Evolutionary conservation across 768 basidiomycete species (phyloP), one percentile per base, ranked within the genome.

Genomic region (Auriscalpium orientale): DNA sequence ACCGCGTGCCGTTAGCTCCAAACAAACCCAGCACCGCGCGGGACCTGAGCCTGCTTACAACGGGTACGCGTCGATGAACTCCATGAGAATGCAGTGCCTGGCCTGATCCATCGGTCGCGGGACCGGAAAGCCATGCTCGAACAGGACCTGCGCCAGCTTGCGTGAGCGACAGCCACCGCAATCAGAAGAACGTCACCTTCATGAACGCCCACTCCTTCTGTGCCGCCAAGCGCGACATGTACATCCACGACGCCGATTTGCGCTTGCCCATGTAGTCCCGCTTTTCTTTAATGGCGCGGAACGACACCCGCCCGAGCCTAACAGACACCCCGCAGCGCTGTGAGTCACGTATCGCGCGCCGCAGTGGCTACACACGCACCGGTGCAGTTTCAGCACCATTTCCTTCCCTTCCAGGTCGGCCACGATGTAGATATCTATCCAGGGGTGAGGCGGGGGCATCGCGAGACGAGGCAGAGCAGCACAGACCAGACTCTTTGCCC

Each of bases 191-290:
- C 28, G 44, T 21, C 22, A 92, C 95, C 79, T 97, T 98, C 91
- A 99, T 95, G 70, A 98, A 99, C 1, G 91, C 92, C 82, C 86
- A 99, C 68, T 99, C 97, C 67, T 98, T 98, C 73, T 95, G 88
- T 9, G 97, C 97, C 16, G 95, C 88, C 47, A 99, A 72, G 20
- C 97, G 82, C 20, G 92, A 95, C 91, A 99, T 91, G 72, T 98
- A 98, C 94, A 98, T 97, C 97, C 97, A 99, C 16, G 91, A 91
- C 1, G 97, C 95, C 16, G 88, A 91, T 71, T 93, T 93, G 44
- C 97, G 82, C 70, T 94, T 95, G 21, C 95, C 92, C 54, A 99
- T 75, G 68, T 98, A 99, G 67, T 99, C 97, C 57, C 97, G 79
- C 67, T 98, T 98, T 64, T 87, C 80, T 72, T 99, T 99, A 74